These are phyloP conservation scores for Lindgomyces ingoldianus DNA, from an alignment of 495 filamentous ascomycete species.

Conservation along the genomic window DNA sequence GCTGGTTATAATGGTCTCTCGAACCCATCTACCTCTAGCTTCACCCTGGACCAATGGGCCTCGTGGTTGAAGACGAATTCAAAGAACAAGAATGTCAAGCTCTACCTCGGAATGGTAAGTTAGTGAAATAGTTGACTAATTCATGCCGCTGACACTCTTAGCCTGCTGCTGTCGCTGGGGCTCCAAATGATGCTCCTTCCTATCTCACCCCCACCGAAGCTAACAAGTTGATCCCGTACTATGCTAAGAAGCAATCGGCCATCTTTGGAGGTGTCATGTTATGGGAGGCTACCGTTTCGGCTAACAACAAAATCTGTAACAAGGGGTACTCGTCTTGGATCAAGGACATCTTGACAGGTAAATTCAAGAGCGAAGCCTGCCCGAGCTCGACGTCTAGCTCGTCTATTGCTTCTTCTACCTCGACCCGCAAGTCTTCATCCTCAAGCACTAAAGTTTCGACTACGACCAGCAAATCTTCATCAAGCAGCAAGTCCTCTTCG, in stretches of 20 bases:
- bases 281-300: slow-evolving; percentile 65
- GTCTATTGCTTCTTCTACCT: slow-evolving; percentile 6
- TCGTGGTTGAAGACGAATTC: slow-evolving; percentile 35
- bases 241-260: slow-evolving; percentile 51
- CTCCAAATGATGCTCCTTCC: slow-evolving; percentile 33
- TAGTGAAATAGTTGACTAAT: background rate
- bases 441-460: background rate
- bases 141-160: background rate
- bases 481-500: too few species aligned
- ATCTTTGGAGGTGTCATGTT: slow-evolving; percentile 72
- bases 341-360: slow-evolving; percentile 48
- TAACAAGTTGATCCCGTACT: slow-evolving; percentile 52
- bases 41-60: slow-evolving; percentile 49
- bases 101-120: slow-evolving; percentile 48
- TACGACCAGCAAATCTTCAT: too few species aligned
- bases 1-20: slow-evolving; percentile 44
- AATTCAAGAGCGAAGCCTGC: background rate
- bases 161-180: slow-evolving; percentile 44
- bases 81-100: slow-evolving; percentile 44
- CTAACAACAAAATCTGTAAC: slow-evolving; percentile 51
- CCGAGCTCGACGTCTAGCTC: slow-evolving; percentile 6
- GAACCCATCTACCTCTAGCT: slow-evolving; percentile 33
- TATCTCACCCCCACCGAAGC: slow-evolving; percentile 56
- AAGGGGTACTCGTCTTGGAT: slow-evolving; percentile 49
- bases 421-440: too few species aligned